These are phyloP conservation scores for Elsinoe arachidis DNA, from an alignment of 2,329 filamentous ascomycete genomes.

Conservation along the genomic window DNA sequence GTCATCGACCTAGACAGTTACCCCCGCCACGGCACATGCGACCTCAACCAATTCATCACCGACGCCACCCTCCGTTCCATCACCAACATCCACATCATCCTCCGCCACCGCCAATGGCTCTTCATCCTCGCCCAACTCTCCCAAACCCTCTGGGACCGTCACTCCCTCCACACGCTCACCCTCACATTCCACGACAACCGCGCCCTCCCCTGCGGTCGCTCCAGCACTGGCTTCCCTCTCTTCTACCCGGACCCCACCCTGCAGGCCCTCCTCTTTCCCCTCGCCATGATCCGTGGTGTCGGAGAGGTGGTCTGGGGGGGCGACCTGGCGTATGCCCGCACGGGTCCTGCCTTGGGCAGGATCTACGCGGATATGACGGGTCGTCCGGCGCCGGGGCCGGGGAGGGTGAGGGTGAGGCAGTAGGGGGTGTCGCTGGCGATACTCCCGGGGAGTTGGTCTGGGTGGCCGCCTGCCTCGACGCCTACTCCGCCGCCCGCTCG, in stretches of 20 bases:
- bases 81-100: constrained; percentile 19
- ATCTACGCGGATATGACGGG: neutral
- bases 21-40: constrained; percentile 15
- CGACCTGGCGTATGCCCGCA: constrained; percentile 18
- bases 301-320: constrained; percentile 20
- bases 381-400: neutral
- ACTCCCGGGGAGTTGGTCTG: neutral
- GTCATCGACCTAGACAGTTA: constrained; percentile 19
- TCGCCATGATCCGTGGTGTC: constrained; percentile 20
- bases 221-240: constrained; percentile 11
- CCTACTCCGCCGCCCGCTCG: neutral
- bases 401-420: neutral
- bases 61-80: constrained; percentile 18
- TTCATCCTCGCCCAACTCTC: constrained; percentile 9
- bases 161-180: constrained; percentile 19
- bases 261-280: constrained; percentile 17
- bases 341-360: neutral
- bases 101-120: constrained; percentile 24
- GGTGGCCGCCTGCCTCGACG: neutral
- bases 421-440: neutral
- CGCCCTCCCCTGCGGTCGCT: constrained; percentile 15
- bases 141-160: neutral
- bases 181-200: constrained; percentile 19
- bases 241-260: constrained; percentile 22
- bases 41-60: constrained; percentile 20